Percentiles rank a stretch among this genome's conserved stretches.
Conservation (phyloP, 2,329 filamentous ascomycete species). For the Fusarium equiseti region DNA sequence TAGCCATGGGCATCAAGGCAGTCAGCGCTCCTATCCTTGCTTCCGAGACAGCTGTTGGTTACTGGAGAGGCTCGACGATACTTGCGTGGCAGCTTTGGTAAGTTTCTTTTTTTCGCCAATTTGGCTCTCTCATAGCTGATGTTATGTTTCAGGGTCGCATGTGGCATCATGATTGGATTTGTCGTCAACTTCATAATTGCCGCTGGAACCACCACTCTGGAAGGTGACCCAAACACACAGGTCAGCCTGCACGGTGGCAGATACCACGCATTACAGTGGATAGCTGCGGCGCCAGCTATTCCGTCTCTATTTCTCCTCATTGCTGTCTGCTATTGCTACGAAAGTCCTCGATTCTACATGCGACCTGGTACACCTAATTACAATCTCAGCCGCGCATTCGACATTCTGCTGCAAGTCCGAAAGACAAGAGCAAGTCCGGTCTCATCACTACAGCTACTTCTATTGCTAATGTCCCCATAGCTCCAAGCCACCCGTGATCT, state of each 20-base stretch:
- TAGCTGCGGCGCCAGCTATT: conserved; percentile 53
- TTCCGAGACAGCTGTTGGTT: conserved; percentile 60
- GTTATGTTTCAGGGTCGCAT: conserved; percentile 35
- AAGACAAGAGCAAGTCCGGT: conserved; percentile 40
- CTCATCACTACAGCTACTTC: accelerated
- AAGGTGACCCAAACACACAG: not conserved
- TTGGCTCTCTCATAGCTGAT: not conserved
- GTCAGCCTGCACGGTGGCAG: conserved; percentile 3
- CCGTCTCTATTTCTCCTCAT: conserved; percentile 52
- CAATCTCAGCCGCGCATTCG: conserved; percentile 51
- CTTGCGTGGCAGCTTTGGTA: conserved; percentile 62
- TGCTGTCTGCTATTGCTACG: conserved; percentile 54
- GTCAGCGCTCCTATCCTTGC: conserved; percentile 62
- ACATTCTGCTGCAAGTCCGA: conserved; percentile 50
- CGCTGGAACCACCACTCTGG: conserved; percentile 6
- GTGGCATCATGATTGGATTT: conserved; percentile 45
- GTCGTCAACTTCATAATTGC: conserved; percentile 39
- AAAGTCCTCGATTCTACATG: conserved; percentile 57
- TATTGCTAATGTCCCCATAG: conserved; percentile 30
- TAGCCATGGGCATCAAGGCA: conserved; percentile 62
- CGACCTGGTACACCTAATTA: conserved; percentile 50
- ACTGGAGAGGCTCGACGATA: conserved; percentile 62
- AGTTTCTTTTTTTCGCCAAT: conserved; percentile 29
- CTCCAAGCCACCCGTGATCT: conserved; percentile 55
- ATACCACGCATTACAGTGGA: conserved; percentile 46